Evolutionary conservation across 108 stramenopile genomes (phyloP).

Genomic region (Nitzschia palea): DNA sequence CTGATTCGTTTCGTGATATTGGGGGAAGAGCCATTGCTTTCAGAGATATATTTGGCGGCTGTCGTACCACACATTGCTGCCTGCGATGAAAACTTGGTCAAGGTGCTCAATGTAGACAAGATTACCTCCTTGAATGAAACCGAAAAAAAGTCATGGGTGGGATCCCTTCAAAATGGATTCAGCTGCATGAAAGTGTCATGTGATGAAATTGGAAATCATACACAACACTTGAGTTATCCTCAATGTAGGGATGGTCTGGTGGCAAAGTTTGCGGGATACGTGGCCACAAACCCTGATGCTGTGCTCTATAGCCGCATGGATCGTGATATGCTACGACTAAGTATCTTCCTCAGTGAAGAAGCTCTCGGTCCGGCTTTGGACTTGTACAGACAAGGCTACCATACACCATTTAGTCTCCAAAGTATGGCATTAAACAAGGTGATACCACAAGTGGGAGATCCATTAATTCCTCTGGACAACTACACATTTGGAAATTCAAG

Average conservation of each 20-base stretch:
- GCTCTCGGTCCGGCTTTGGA: constrained; percentile 43
- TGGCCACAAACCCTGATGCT: not conserved
- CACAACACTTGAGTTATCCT: not conserved
- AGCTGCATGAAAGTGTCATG: constrained; percentile 53
- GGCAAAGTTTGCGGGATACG: not conserved
- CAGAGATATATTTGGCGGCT: constrained; percentile 31
- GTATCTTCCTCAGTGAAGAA: constrained; percentile 29
- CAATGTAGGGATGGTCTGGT: not conserved
- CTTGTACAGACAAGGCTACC: constrained; percentile 50
- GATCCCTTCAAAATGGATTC: constrained; percentile 38
- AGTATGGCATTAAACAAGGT: constrained; percentile 33
- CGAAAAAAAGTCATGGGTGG: not conserved
- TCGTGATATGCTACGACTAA: constrained; percentile 50
- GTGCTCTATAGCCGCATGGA: constrained; percentile 33
- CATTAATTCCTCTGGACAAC: too few relatives aligned
- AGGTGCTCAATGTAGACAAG: not conserved
- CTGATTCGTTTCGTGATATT: constrained; percentile 58
- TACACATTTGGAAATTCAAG: too few relatives aligned
- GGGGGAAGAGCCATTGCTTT: not conserved
- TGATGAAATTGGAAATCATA: constrained; percentile 45
- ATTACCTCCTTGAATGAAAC: not conserved
- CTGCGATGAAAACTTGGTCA: constrained; percentile 22
- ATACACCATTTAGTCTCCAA: constrained; percentile 27
- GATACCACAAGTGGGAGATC: too few relatives aligned
- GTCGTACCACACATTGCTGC: constrained; percentile 31